Evolutionary conservation across 1,139 yeast species (phyloP).

Genomic region (Hanseniaspora sp.): DNA sequence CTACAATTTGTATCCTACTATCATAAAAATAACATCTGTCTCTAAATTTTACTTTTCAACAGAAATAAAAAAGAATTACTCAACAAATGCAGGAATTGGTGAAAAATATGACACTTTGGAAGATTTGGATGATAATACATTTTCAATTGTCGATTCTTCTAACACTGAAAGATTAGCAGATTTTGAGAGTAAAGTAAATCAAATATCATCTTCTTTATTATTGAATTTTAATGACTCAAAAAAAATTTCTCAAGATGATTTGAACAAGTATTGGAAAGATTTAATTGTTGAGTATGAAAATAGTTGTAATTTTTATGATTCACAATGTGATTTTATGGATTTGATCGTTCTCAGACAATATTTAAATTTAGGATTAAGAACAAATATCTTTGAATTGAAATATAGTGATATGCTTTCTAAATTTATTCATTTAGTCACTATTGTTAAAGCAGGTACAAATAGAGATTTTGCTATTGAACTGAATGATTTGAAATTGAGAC

Average conservation of each 20-base stretch:
- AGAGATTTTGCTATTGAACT: conserved; percentile 5
- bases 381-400: not conserved
- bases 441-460: conserved; percentile 7
- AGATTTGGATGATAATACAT: not conserved
- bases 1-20: not conserved
- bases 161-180: not conserved
- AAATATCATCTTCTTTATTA: not conserved
- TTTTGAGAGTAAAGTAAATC: not conserved
- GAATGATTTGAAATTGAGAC: not conserved
- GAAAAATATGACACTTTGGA: not conserved
- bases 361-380: conserved; percentile 1
- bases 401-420: conserved; percentile 11
- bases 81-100: not conserved
- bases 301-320: conserved; percentile 2
- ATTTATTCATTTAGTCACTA: conserved; percentile 7
- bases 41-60: not conserved
- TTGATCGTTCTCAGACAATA: conserved; percentile 5
- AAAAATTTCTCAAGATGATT: not conserved
- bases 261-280: not conserved
- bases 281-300: not conserved
- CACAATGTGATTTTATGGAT: conserved; percentile 6
- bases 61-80: not conserved
- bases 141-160: not conserved
- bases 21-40: not conserved
- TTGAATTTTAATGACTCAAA: not conserved